Conservation (phyloP, 2,329 filamentous ascomycete species). For the Colletotrichum lentis region DNA sequence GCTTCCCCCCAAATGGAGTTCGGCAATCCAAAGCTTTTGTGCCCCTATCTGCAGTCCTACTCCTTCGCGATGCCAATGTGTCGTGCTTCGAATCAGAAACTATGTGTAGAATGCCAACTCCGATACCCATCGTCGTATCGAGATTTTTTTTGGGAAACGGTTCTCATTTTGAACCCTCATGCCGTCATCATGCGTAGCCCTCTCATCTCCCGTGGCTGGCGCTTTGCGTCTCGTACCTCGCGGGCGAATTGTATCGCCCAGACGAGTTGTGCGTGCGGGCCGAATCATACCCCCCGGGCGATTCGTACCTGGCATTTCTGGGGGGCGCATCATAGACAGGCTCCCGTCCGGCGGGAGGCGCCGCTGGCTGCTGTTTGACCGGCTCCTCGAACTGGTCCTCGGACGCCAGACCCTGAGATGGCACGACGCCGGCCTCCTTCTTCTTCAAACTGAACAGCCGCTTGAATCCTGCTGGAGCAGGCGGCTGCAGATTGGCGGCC, state of each 20-base stretch:
- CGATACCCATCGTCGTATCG: not conserved
- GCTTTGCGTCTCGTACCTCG: slow-evolving; percentile 22
- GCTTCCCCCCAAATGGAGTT: not conserved
- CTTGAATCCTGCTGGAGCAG: slow-evolving; percentile 52
- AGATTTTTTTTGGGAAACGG: no score
- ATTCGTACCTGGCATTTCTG: slow-evolving; percentile 25
- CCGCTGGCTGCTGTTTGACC: not conserved
- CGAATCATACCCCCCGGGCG: slow-evolving; percentile 27
- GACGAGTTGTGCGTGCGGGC: slow-evolving; percentile 24
- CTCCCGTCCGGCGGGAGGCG: slow-evolving; percentile 34
- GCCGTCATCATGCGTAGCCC: slow-evolving; percentile 5
- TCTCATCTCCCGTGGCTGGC: slow-evolving; percentile 19
- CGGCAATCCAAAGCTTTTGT: slow-evolving; percentile 23
- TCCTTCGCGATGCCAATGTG: slow-evolving; percentile 25
- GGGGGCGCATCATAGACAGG: slow-evolving; percentile 26
- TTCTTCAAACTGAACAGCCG: slow-evolving; percentile 57
- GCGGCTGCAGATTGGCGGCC: slow-evolving; percentile 37
- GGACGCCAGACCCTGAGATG: slow-evolving; percentile 12
- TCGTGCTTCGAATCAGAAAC: slow-evolving; percentile 15
- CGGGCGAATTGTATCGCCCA: slow-evolving; percentile 27
- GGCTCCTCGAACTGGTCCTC: slow-evolving; percentile 26
- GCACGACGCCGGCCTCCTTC: slow-evolving; percentile 18
- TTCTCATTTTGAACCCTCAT: not conserved
- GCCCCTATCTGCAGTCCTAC: slow-evolving; percentile 18
- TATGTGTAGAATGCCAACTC: not conserved